Evolutionary conservation across 2,329 filamentous ascomycete genomes (phyloP).

Genomic region (Clonostachys rhizophaga): DNA sequence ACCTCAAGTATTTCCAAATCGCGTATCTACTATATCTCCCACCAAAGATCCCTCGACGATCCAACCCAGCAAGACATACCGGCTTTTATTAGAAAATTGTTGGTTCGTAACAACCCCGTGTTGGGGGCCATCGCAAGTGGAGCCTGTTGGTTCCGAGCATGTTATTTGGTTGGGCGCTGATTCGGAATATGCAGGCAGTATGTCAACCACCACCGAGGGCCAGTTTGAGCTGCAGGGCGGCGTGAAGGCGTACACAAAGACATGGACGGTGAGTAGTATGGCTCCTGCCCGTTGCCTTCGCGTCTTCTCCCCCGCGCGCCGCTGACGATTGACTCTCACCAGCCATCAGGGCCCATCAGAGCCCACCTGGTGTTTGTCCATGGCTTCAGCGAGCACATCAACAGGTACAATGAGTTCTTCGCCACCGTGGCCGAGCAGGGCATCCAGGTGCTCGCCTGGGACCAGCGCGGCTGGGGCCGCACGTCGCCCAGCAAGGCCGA

Average conservation of each 20-base stretch:
- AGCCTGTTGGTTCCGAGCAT: no score
- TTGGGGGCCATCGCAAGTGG: no score
- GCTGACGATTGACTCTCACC: background rate
- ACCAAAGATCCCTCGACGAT: no score
- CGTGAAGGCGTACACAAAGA: conserved; percentile 48
- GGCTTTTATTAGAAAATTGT: no score
- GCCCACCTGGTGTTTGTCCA: conserved; percentile 81
- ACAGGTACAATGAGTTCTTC: conserved; percentile 74
- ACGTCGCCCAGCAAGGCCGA: conserved; percentile 59
- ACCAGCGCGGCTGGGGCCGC: conserved; percentile 87
- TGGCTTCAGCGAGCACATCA: conserved; percentile 84
- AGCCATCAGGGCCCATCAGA: conserved; percentile 52
- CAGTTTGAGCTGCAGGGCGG: conserved; percentile 37
- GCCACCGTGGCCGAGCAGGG: conserved; percentile 62
- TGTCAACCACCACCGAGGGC: conserved; percentile 42
- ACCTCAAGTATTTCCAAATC: no score
- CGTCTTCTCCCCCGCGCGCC: background rate
- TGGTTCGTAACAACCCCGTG: no score
- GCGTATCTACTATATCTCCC: no score
- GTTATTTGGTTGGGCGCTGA: no score
- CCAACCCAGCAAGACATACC: no score
- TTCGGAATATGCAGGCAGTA: conserved; percentile 7
- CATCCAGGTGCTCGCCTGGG: conserved; percentile 73
- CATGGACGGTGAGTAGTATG: conserved; percentile 45
- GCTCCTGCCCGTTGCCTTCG: background rate